Conservation (phyloP, 352 stramenopile genomes). For the Globisporangium uncinulatum region DNA sequence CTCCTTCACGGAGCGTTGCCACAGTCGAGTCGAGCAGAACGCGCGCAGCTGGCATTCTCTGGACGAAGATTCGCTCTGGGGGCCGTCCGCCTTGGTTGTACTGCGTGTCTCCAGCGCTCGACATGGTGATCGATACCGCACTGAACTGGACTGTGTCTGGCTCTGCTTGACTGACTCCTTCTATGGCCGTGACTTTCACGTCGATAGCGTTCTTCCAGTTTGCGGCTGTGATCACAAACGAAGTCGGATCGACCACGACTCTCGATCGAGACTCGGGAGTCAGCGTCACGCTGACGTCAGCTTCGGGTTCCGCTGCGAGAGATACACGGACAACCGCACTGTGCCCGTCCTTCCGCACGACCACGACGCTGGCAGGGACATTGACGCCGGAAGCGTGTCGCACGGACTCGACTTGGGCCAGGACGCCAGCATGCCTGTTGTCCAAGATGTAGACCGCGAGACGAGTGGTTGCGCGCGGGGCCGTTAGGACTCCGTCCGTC, state of each 20-base stretch:
- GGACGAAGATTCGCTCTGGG: constrained; percentile 28
- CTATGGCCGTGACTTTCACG: constrained; percentile 20
- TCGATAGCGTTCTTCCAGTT: constrained; percentile 23
- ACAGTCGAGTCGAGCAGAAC: constrained; percentile 36
- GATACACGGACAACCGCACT: constrained; percentile 30
- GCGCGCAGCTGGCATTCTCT: constrained; percentile 28
- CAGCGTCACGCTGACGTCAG: constrained; percentile 32
- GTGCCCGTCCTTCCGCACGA: constrained; percentile 34
- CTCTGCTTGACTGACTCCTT: background rate
- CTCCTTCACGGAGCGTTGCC: constrained; percentile 31
- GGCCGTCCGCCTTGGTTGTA: constrained; percentile 29
- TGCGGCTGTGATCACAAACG: constrained; percentile 21
- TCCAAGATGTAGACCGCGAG: constrained; percentile 47
- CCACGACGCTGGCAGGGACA: constrained; percentile 27
- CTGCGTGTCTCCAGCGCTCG: constrained; percentile 26
- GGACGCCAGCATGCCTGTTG: constrained; percentile 37
- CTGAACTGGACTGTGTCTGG: constrained; percentile 22
- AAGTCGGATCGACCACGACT: constrained; percentile 21
- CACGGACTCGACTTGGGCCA: constrained; percentile 28
- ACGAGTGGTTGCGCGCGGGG: constrained; percentile 15
- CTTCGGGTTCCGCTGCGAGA: constrained; percentile 33
- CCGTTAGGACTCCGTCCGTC: constrained; percentile 39
- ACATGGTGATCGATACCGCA: constrained; percentile 15
- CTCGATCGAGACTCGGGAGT: constrained; percentile 16
- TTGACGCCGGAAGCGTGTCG: constrained; percentile 21